Base-by-base conservation (phyloP, 83 land plant genomes). In the Isoetes engelmannii region DNA sequence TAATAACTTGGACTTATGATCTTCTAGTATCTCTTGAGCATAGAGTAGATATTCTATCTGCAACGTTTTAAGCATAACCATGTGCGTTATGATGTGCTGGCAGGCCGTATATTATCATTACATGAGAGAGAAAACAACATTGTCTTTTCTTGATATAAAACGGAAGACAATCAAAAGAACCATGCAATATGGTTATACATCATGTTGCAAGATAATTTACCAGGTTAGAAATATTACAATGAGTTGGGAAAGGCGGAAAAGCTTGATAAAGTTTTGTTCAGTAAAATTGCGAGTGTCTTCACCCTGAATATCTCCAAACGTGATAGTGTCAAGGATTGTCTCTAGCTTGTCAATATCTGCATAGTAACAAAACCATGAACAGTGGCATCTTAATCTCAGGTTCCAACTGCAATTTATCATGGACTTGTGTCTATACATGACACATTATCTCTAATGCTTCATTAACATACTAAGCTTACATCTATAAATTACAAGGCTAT, bases 211-310 rank as follows among this genome's bases (percentile, higher is more conserved):
- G 37, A 28, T 28, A 28, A 28, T 28, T 28, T 28, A 60, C 63
- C 13, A 10, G 57, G 13, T 9, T 65, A 28, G 51, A 47, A 65
- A 46, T 44, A 10, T 13, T 78, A 79, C 81, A 77, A 79, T 79
- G 43, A 79, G 46, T 62, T 79, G 81, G 12, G 81, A 60, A n/a
- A 79, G 81, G 4, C 81, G 81, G 55, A 79, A 79, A n/a, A 79
- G 64, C 47, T 79, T 79, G 19, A 79, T 61, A 28, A 79, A 79
- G 73, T 79, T 79, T 45, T 72, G 72, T 65, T 79, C 81, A 0
- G 79, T 79, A 43, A 74, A 79, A 70, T 79, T 79, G 3, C 78
- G 79, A 6, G 78, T 79, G 37, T 79, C 81, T 65, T 79, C 81
- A 6, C 81, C 81, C 44, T 74, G 78, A 47, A 79, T 58, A 58